Conservation (phyloP, 192 early-diverging fungal species). For the Podila epicladia region DNA sequence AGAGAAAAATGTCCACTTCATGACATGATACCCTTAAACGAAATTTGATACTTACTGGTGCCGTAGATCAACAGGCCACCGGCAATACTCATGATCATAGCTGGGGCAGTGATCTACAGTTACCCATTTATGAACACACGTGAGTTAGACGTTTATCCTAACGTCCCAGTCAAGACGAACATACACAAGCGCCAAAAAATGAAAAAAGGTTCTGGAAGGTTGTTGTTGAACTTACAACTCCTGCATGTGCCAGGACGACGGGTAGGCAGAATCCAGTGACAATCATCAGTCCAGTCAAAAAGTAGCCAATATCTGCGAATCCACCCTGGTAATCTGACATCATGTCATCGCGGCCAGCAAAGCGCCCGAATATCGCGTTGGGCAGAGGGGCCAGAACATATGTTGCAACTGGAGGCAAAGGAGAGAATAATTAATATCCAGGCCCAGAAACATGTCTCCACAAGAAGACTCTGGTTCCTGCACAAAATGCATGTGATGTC, state of each 20-base stretch:
- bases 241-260: slow-evolving; percentile 83
- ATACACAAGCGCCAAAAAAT: not conserved
- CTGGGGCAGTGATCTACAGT: slow-evolving; percentile 75
- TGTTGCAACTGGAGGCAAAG: slow-evolving; percentile 70
- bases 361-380: slow-evolving; percentile 84
- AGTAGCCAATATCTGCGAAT: slow-evolving; percentile 76
- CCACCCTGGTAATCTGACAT: slow-evolving; percentile 71
- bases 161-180: not conserved
- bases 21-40: not conserved
- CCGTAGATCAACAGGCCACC: slow-evolving; percentile 95
- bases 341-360: slow-evolving; percentile 73
- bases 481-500: not conserved
- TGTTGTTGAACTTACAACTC: slow-evolving; percentile 61
- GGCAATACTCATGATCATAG: slow-evolving; percentile 90
- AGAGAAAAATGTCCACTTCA: not conserved
- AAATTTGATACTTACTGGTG: slow-evolving; percentile 70
- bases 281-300: slow-evolving; percentile 91
- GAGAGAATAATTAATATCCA: not conserved
- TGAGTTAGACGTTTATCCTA: not conserved
- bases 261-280: slow-evolving; percentile 91
- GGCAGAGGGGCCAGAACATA: slow-evolving; percentile 94
- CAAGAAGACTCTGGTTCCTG: too few species aligned
- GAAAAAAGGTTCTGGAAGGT: not conserved
- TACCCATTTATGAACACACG: not conserved
- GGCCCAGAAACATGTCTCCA: not conserved